Percentiles rank a stretch among this genome's conserved stretches.
Conservation (phyloP, 495 filamentous ascomycete species). For the Trichoderma asperelloides region DNA sequence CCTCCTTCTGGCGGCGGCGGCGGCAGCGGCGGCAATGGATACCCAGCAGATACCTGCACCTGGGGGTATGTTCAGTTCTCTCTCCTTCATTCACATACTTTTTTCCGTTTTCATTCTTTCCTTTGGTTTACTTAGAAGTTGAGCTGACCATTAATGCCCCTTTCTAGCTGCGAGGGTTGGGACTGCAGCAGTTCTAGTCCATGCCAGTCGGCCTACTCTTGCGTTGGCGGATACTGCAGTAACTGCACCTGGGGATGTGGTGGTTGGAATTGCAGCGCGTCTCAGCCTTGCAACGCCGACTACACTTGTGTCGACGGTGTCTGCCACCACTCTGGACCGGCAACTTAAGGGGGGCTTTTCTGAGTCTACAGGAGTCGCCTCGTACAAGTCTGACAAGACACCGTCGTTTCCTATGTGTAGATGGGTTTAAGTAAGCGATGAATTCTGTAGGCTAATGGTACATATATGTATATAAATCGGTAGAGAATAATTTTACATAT, state of each 20-base stretch:
- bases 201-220: background rate
- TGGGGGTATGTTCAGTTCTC: background rate
- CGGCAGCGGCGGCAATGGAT: background rate
- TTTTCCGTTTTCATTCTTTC: background rate
- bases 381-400: too few relatives aligned
- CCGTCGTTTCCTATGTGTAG: too few relatives aligned
- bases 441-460: too few relatives aligned
- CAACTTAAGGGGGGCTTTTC: background rate
- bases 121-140: background rate
- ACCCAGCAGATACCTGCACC: background rate
- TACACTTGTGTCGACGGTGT: background rate
- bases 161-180: background rate
- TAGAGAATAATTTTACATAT: too few relatives aligned
- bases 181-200: background rate
- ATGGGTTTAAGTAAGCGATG: too few relatives aligned
- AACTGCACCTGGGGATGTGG: background rate
- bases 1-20: background rate
- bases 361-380: too few relatives aligned
- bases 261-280: background rate
- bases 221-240: background rate
- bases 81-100: too few relatives aligned
- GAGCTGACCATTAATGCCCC: background rate
- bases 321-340: background rate
- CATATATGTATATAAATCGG: too few relatives aligned
- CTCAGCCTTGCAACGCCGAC: background rate